Evolutionary conservation across 2,329 filamentous ascomycete species (phyloP).

Genomic region (Diaporthe caulivora): DNA sequence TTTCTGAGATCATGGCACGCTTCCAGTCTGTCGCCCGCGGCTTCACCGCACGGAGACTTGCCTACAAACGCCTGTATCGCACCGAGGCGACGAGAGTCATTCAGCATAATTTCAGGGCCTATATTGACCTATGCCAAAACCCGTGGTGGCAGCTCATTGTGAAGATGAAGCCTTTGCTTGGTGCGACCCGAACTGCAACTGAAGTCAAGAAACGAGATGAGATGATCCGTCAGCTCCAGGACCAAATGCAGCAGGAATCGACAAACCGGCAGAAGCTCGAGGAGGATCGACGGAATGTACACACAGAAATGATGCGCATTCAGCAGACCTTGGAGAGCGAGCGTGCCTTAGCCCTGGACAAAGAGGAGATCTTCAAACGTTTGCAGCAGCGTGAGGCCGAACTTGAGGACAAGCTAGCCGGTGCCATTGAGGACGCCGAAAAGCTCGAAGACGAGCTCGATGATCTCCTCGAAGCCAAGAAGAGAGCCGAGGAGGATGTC

Average conservation of each 20-base stretch:
- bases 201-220: slow-evolving; percentile 97
- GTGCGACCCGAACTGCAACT: slow-evolving; percentile 88
- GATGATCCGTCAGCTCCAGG: slow-evolving; percentile 88
- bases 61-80: slow-evolving; percentile 93
- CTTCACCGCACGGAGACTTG: slow-evolving; percentile 87
- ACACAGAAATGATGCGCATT: slow-evolving; percentile 88
- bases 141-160: slow-evolving; percentile 98
- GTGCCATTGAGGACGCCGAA: slow-evolving; percentile 94
- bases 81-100: slow-evolving; percentile 96
- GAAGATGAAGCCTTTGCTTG: slow-evolving; percentile 94
- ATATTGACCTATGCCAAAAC: slow-evolving; percentile 88
- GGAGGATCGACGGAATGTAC: slow-evolving; percentile 88
- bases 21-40: slow-evolving; percentile 95
- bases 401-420: slow-evolving; percentile 91
- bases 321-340: slow-evolving; percentile 97
- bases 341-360: slow-evolving; percentile 93
- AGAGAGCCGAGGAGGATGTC: slow-evolving; percentile 86
- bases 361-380: slow-evolving; percentile 99
- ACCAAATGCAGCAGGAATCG: slow-evolving; percentile 83
- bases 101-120: slow-evolving; percentile 92
- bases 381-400: slow-evolving; percentile 92
- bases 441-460: slow-evolving; percentile 94
- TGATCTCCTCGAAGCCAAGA: slow-evolving; percentile 88
- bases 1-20: slow-evolving; percentile 91
- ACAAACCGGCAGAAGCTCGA: slow-evolving; percentile 84